Base-by-base conservation (phyloP, 2,329 filamentous ascomycete species). In the Sclerotinia sclerotiorum region DNA sequence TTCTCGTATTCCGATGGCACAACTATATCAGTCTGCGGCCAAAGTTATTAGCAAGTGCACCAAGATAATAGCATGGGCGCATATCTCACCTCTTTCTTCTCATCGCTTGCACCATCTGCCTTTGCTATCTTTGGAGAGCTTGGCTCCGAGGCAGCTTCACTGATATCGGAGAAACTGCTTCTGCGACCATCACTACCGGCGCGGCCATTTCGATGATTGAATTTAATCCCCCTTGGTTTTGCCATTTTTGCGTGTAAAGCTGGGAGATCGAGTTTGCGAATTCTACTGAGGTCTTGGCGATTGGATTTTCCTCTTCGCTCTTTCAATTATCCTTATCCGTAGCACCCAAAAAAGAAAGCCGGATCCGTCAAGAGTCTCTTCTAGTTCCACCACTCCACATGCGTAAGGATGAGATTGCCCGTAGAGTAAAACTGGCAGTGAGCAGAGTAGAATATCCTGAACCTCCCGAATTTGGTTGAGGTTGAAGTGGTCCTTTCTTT, bases 1-100 rank as follows among this genome's bases (percentile, higher is more conserved):
- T 98, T 98, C 79, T 98, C 93, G 79, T 96, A 97, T 71, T 97
- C 95, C 74, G 87, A 86, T 69, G 82, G 79, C 67, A 63, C 77
- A 27, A 70, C 65, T 39, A 73, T 57, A 68, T 73, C 61, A 1
- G 56, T 29, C 72, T 76, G 32, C 52, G 35, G n/a, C 7, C n/a
- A 69, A 17, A 24, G n/a, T 29, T 24, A 60, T 77, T 69, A 77
- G 75, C 70, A 65, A 55, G n/a, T 57, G 35, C 49, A 49, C 56
- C 60, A 32, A 42, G 8, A 24, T 21, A 11, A 6, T 32, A 48
- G 17, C 56, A n/a, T 27, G 21, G 13, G 46, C 46, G 60, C 46
- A 51, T 13, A 54, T 55, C 39, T 55, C 35, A 54, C 39, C 60
- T 67, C 58, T 42, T 63, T 57, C 46, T 56, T 62, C 64, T 58